A percentile compares a stretch with the other conserved stretches of the same genome.
These are phyloP conservation scores for Coemansia sp. DNA, from an alignment of 192 early-diverging fungal genomes.

Conservation along the genomic window DNA sequence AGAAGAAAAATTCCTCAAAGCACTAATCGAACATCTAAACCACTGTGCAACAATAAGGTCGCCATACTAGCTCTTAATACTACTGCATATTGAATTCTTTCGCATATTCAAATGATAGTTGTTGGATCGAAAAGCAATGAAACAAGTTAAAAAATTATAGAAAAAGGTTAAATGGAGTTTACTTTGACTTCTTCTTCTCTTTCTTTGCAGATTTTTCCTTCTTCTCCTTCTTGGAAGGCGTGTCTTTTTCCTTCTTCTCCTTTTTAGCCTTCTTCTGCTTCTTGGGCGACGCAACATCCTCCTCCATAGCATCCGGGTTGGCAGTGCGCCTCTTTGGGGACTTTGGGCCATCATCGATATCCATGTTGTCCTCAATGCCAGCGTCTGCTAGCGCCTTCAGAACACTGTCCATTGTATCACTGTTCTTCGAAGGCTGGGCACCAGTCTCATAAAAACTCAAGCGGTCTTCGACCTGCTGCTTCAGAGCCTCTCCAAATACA, in stretches of 20 bases:
- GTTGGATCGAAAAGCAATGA: background rate
- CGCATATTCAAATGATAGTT: background rate
- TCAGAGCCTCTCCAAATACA: constrained; percentile 91
- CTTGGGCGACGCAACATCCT: constrained; percentile 44
- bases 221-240: constrained; percentile 1
- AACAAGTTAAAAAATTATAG: background rate
- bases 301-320: constrained; percentile 24
- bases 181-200: constrained; percentile 52
- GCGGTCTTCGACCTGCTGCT: constrained; percentile 95
- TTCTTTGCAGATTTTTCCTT: constrained; percentile 62
- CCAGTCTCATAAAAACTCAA: constrained; percentile 93
- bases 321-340: constrained; percentile 19
- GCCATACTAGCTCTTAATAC: background rate
- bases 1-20: background rate
- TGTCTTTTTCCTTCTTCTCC: constrained; percentile 56
- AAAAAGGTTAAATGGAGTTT: constrained; percentile 4
- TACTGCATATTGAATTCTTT: background rate
- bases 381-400: constrained; percentile 65
- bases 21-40: background rate
- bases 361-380: constrained; percentile 56
- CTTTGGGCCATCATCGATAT: constrained; percentile 19
- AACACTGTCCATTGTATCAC: constrained; percentile 90
- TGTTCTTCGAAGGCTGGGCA: constrained; percentile 81
- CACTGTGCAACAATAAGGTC: background rate
- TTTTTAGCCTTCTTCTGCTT: constrained; percentile 54